Base-by-base conservation (phyloP, 2,329 filamentous ascomycete species). In the Sphaerostilbella broomeana region DNA sequence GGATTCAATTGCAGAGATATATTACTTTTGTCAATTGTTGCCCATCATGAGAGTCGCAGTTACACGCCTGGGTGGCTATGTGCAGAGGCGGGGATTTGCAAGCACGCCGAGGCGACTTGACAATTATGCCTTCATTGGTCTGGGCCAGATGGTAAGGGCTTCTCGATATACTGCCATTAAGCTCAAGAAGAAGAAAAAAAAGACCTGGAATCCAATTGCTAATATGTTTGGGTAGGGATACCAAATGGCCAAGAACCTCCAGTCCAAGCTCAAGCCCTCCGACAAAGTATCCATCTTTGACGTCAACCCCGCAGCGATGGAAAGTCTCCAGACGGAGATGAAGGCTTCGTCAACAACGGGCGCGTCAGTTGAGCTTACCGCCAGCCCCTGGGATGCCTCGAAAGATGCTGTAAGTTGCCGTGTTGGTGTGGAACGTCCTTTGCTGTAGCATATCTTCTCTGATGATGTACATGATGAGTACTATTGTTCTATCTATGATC, bases 221-320 rank as follows among this genome's bases (percentile, higher is more conserved):
- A 22, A 16, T 19, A 2, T 3, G 7, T 38, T 13, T 17, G 9
- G 8, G 28, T 35, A 78, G 74, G 75, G 75, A 28, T 78, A 72
- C 51, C 74, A 77, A 62, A 79, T 79, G 75, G 75, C 74, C 45
- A 73, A 69, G 59, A 79, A 79, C 54, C 67, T 79, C 4, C 74
- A 76, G 55, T 63, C 70, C 21, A 78, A 76, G 56, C 63, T 79
- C 22, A 53, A 62, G 19, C 60, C 72, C 1, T 60, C 54, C 29
- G 75, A 79, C 55, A 68, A 63, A 30, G 51, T 79, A 30, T 64
- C 62, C 40, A 59, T 79, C 41, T 78, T 72, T 49, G 75, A 79
- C 54, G 70, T 79, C 57, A 77, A 79, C 53, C 57, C 59, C 24
- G 61, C 64, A 24, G 66, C 70, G 4, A 63, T 65, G 53, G 59